Evolutionary conservation across 139 green algal species (phyloP), one percentile per base, ranked within the genome.

Genomic region (Penium margaritaceum): DNA sequence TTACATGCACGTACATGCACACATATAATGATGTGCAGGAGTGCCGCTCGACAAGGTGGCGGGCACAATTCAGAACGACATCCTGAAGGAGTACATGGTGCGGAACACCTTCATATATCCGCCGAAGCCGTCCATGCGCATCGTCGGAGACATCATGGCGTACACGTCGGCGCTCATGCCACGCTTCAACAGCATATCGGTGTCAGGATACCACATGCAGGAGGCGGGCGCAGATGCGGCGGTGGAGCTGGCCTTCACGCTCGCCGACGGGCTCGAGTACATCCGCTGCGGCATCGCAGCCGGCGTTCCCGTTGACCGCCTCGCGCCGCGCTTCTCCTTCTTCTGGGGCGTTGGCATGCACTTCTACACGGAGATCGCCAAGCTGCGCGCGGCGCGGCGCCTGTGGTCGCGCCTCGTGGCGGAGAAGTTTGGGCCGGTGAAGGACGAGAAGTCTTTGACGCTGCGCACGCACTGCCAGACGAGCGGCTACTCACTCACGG

Each of bases 81-180:
- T 91, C 69, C 63, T 91, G 14, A 91, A 91, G 84, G 87, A 91
- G 77, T 91, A 90, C 70, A 91, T 91, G 87, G 87, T 91, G 29
- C 87, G 87, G 66, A 91, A 91, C 76, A 91, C 87, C 0, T 91
- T 88, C 77, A 91, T 91, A 55, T 91, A 91, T 53, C 85, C 85
- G 14, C 87, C 87, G 3, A 63, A 66, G 51, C 84, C 86, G 5
- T 85, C 72, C 74, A 91, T 91, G 87, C 80, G 87, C 38, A 75
- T 89, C 21, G 54, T 91, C 1, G 81, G 80, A 15, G 86, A 91
- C 76, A 88, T 91, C 60, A 86, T 91, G 64, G 80, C 82, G 43
- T 91, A 85, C 74, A 81, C 62, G 7, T 14, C 68, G 30, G 14
- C 6, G 6, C 19, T 81, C 76, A 86, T 91, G 80, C 87, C 87